phyloP scores from a whole-genome alignment of 2,329 filamentous ascomycete genomes.

The Phyllosticta paracitricarpa region DNA sequence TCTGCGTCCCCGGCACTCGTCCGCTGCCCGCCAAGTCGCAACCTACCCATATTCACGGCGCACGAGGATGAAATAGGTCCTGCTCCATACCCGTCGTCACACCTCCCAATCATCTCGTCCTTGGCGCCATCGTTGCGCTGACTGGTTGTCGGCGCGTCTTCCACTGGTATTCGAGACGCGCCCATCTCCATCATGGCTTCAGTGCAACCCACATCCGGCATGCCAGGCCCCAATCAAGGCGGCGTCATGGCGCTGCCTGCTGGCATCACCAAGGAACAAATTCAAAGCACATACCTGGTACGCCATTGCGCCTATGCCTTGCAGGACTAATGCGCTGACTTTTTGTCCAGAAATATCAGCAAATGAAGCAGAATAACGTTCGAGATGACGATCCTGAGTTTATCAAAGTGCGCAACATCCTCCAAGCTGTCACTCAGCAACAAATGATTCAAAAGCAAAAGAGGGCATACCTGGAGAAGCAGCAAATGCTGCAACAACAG shows the following conservation, averaged over 20 bases:
- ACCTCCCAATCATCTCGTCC: not conserved
- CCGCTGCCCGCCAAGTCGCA: slow-evolving; percentile 6
- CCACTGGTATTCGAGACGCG: not conserved
- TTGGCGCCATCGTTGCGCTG: not conserved
- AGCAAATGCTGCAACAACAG: slow-evolving; percentile 34
- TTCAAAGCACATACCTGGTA: slow-evolving; percentile 65
- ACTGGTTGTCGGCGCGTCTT: slow-evolving; percentile 4
- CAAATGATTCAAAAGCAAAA: slow-evolving; percentile 41
- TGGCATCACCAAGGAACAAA: slow-evolving; percentile 64
- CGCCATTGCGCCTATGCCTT: slow-evolving; percentile 19
- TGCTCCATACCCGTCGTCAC: not conserved
- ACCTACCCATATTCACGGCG: slow-evolving; percentile 4
- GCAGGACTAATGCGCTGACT: slow-evolving; percentile 25
- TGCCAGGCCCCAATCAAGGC: slow-evolving; percentile 36
- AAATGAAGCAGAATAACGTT: slow-evolving; percentile 80
- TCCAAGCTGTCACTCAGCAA: slow-evolving; percentile 59
- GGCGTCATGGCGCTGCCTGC: slow-evolving; percentile 52
- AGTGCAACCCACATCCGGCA: slow-evolving; percentile 60
- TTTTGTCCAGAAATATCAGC: slow-evolving; percentile 62
- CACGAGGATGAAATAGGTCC: slow-evolving; percentile 7
- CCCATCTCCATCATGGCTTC: slow-evolving; percentile 55
- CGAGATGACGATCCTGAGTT: slow-evolving; percentile 77
- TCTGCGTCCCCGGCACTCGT: slow-evolving; percentile 7
- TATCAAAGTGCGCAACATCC: slow-evolving; percentile 67
- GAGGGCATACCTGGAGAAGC: slow-evolving; percentile 23